Conservation (phyloP, 1,284 basidiomycete species). For the Coniferiporia sulphurascens region DNA sequence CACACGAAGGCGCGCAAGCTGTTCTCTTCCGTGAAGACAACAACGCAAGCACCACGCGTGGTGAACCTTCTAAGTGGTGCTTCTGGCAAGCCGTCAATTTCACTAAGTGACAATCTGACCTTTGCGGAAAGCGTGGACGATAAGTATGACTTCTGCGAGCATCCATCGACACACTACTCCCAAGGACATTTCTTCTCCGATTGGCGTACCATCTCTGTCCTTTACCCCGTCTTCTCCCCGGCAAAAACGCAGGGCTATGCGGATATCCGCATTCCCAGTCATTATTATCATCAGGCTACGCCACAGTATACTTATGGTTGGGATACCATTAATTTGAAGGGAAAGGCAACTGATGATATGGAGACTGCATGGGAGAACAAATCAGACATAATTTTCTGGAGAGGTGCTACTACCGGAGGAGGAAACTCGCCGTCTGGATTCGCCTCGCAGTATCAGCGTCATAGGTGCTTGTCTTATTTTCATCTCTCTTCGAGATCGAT, state of each 20-base stretch:
- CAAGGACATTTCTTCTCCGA: slow-evolving; percentile 97
- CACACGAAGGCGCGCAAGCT: slow-evolving; percentile 74
- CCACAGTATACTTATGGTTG: slow-evolving; percentile 86
- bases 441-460: slow-evolving; percentile 80
- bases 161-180: slow-evolving; percentile 77
- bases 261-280: slow-evolving; percentile 89
- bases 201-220: slow-evolving; percentile 79
- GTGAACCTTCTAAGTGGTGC: slow-evolving; percentile 19
- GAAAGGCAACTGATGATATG: slow-evolving; percentile 73
- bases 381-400: slow-evolving; percentile 71
- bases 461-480: slow-evolving; percentile 47
- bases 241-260: slow-evolving; percentile 79
- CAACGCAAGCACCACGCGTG: slow-evolving; percentile 22
- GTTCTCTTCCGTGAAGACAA: slow-evolving; percentile 63
- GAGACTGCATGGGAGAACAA: slow-evolving; percentile 82
- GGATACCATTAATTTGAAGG: slow-evolving; percentile 68
- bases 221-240: slow-evolving; percentile 90
- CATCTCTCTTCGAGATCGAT: neutral
- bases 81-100: slow-evolving; percentile 16
- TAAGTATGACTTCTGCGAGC: slow-evolving; percentile 70
- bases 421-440: slow-evolving; percentile 86
- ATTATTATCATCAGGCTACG: slow-evolving; percentile 88
- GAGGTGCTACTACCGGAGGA: slow-evolving; percentile 90
- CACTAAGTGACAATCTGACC: slow-evolving; percentile 49
- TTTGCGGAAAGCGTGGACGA: slow-evolving; percentile 60